A percentile compares a stretch with the other conserved stretches of the same genome.
phyloP scores from a whole-genome alignment of 2,329 filamentous ascomycete species.

The Colletotrichum incanum region DNA sequence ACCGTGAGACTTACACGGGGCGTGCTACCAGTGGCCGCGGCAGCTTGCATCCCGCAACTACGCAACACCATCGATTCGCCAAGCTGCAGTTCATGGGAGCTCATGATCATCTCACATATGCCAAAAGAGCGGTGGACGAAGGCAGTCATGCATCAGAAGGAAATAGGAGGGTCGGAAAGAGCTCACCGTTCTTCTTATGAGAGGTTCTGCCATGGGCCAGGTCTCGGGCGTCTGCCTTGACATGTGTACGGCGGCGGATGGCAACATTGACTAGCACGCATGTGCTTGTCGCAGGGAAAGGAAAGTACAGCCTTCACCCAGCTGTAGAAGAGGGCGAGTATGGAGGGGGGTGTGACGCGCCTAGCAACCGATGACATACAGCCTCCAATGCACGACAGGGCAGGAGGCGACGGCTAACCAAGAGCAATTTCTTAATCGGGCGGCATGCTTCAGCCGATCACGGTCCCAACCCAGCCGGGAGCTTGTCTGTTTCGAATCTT shows the following conservation, averaged over 20 bases:
- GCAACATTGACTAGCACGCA: conserved; percentile 23
- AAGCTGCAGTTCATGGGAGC: conserved; percentile 34
- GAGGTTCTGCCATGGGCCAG: conserved; percentile 34
- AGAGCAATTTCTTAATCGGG: conserved; percentile 37
- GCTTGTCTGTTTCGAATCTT: conserved; percentile 39
- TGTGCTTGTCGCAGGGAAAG: conserved; percentile 39
- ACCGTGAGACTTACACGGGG: conserved; percentile 33
- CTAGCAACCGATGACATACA: conserved; percentile 18
- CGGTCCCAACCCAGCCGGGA: conserved; percentile 15
- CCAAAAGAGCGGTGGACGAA: conserved; percentile 42
- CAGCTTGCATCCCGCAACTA: conserved; percentile 5
- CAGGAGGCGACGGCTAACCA: conserved; percentile 18
- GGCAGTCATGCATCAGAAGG: conserved; percentile 17
- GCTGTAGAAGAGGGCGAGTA: conserved; percentile 26
- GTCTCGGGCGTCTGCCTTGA: conserved; percentile 24
- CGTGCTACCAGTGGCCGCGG: conserved; percentile 33
- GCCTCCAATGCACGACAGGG: conserved; percentile 19
- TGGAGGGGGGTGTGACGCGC: conserved; percentile 32
- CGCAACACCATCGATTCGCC: conserved; percentile 30
- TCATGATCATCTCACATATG: conserved; percentile 39
- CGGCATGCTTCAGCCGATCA: conserved; percentile 36
- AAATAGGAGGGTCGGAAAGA: conserved; percentile 24
- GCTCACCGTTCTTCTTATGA: conserved; percentile 39
- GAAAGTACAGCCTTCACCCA: conserved; percentile 37
- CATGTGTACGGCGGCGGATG: conserved; percentile 35